phyloP scores from a whole-genome alignment of 768 basidiomycete species.

The Hysterangium stoloniferum region DNA sequence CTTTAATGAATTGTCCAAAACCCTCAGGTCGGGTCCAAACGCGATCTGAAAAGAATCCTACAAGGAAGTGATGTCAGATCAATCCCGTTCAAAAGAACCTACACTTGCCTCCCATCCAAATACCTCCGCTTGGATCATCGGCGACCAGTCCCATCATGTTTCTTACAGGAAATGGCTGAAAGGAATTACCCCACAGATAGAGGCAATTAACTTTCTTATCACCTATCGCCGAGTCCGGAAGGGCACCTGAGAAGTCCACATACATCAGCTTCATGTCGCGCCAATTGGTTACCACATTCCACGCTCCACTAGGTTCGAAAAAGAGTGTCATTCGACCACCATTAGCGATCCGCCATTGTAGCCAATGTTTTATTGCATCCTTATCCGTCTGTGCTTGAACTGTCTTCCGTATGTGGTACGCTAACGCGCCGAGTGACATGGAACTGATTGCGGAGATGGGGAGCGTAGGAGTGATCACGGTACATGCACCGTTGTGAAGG shows the following conservation, averaged over 20 bases:
- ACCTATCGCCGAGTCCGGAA: constrained; percentile 8
- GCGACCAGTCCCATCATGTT: constrained; percentile 10
- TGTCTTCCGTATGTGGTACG: constrained; percentile 8
- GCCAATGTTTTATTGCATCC: constrained; percentile 6
- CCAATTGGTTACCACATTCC: constrained; percentile 14
- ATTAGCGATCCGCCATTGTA: constrained; percentile 9
- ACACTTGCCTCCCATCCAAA: constrained; percentile 10
- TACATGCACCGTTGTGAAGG: constrained; percentile 9
- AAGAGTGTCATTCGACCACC: constrained; percentile 9
- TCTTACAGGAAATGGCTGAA: constrained; percentile 8
- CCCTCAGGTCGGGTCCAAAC: constrained; percentile 9
- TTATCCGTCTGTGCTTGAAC: background rate
- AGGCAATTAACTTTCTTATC: constrained; percentile 7
- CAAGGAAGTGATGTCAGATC: background rate
- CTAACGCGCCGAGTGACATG: constrained; percentile 9
- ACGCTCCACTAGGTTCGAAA: constrained; percentile 13
- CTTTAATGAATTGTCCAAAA: constrained; percentile 3
- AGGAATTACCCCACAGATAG: constrained; percentile 9
- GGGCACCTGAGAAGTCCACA: constrained; percentile 12
- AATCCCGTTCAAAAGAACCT: background rate
- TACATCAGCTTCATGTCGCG: constrained; percentile 15
- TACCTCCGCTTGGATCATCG: constrained; percentile 11
- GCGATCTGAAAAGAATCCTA: background rate
- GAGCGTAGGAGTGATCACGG: constrained; percentile 8
- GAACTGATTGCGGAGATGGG: constrained; percentile 1